Percentiles rank a stretch among this genome's conserved stretches.
Evolutionary conservation across 305 asterid species (phyloP).

Genomic region (Plantago coronopus): DNA sequence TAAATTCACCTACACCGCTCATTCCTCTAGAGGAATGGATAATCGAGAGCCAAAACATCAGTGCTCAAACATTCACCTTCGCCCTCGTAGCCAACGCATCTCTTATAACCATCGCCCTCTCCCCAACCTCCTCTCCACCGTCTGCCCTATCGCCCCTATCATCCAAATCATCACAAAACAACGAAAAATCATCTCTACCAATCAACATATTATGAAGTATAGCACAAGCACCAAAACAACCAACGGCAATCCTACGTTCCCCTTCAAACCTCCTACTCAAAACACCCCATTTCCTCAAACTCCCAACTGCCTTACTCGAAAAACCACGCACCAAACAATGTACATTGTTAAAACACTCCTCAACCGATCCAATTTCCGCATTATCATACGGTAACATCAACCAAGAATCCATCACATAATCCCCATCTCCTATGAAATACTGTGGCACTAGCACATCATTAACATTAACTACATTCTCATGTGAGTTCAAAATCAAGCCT

Average conservation of each 20-base stretch:
- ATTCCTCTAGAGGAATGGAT: too few species aligned
- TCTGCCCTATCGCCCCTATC: constrained; percentile 21
- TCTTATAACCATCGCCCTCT: too few species aligned
- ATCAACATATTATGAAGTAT: constrained; percentile 82
- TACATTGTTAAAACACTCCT: constrained; percentile 52
- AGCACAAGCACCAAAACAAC: constrained; percentile 72
- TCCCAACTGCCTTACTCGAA: constrained; percentile 37
- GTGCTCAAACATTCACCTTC: constrained; percentile 2
- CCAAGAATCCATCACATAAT: constrained; percentile 66
- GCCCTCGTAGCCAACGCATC: too few species aligned
- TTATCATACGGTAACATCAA: constrained; percentile 47
- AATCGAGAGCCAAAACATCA: neutral
- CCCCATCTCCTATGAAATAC: constrained; percentile 50
- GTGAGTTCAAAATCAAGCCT: constrained; percentile 34
- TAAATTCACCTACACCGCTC: too few species aligned
- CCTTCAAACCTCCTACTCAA: constrained; percentile 37
- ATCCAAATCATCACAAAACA: constrained; percentile 45
- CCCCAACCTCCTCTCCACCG: constrained; percentile 22
- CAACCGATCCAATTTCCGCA: constrained; percentile 40
- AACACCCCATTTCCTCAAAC: constrained; percentile 78
- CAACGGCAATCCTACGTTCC: constrained; percentile 57
- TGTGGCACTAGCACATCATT: constrained; percentile 47
- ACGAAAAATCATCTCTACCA: constrained; percentile 68
- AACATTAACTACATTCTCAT: constrained; percentile 19
- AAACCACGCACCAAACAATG: constrained; percentile 29